phyloP scores from a whole-genome alignment of 1,284 basidiomycete species.

The Phellinidium pouzarii region DNA sequence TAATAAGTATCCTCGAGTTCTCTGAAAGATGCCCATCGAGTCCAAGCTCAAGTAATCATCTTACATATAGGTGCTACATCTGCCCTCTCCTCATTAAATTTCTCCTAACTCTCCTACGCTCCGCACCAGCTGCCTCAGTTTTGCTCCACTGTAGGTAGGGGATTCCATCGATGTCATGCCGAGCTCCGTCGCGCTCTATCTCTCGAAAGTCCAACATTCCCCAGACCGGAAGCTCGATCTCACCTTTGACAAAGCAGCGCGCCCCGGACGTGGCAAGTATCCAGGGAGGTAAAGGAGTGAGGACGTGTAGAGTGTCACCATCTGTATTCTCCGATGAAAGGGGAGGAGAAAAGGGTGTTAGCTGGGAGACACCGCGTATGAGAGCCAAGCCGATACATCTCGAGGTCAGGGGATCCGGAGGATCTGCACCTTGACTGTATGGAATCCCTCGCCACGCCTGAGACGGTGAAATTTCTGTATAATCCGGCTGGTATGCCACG shows the following conservation, averaged over 20 bases:
- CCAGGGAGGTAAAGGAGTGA: constrained; percentile 61
- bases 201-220: constrained; percentile 75
- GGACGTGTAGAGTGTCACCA: constrained; percentile 47
- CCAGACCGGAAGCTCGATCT: constrained; percentile 82
- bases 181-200: constrained; percentile 37
- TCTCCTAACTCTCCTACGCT: constrained; percentile 68
- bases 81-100: constrained; percentile 85
- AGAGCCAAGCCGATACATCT: constrained; percentile 66
- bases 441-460: constrained; percentile 29
- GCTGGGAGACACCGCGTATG: constrained; percentile 52
- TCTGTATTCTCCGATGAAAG: constrained; percentile 8
- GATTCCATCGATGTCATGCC: constrained; percentile 51
- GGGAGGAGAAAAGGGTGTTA: constrained; percentile 23
- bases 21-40: too few species aligned
- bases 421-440: constrained; percentile 49
- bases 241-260: constrained; percentile 71
- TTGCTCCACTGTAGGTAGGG: constrained; percentile 82
- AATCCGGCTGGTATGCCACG: constrained; percentile 41
- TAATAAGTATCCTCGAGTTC: too few species aligned
- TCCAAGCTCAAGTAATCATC: too few species aligned
- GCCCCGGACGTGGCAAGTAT: constrained; percentile 32
- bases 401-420: constrained; percentile 51
- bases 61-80: constrained; percentile 38
- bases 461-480: constrained; percentile 25
- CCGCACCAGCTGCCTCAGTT: constrained; percentile 58